Percentiles rank a stretch among this genome's conserved stretches.
phyloP scores from a whole-genome alignment of 352 stramenopile genomes.

The Phytopythium helicoides region DNA sequence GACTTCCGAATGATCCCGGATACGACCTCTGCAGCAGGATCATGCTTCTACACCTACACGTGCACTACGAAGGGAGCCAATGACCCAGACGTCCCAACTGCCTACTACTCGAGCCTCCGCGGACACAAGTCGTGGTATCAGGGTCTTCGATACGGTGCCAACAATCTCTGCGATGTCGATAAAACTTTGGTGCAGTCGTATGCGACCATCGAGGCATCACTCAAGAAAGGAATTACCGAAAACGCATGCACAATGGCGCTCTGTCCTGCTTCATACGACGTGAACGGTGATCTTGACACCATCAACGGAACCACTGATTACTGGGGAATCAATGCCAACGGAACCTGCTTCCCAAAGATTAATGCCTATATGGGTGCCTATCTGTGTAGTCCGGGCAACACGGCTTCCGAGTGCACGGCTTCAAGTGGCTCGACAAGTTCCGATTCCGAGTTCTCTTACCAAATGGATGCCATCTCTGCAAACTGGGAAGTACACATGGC shows the following conservation, averaged over 20 bases:
- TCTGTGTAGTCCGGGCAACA: constrained; percentile 49
- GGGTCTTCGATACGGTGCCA: constrained; percentile 32
- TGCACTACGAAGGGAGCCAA: constrained; percentile 28
- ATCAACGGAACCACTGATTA: constrained; percentile 20
- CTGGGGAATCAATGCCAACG: constrained; percentile 43
- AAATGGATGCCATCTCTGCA: constrained; percentile 42
- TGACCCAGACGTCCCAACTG: constrained; percentile 26
- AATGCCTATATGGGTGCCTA: constrained; percentile 57
- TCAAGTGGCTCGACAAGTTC: constrained; percentile 18
- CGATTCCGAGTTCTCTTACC: constrained; percentile 37
- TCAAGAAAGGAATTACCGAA: constrained; percentile 25
- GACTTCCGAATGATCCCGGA: constrained; percentile 29
- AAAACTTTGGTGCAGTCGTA: constrained; percentile 16
- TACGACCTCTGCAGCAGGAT: constrained; percentile 10
- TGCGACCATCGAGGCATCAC: constrained; percentile 12
- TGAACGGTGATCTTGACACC: constrained; percentile 27
- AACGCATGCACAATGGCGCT: constrained; percentile 22
- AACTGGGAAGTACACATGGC: constrained; percentile 69
- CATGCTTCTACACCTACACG: constrained; percentile 23
- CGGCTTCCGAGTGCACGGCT: constrained; percentile 18
- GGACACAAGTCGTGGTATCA: constrained; percentile 42
- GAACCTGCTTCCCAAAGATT: constrained; percentile 56
- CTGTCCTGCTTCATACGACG: constrained; percentile 30
- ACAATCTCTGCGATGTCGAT: constrained; percentile 29
- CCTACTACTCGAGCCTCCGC: constrained; percentile 20